Percentiles rank a stretch among this genome's conserved stretches.
Conservation (phyloP, 345 rosid species). For the Triadica sebifera region DNA sequence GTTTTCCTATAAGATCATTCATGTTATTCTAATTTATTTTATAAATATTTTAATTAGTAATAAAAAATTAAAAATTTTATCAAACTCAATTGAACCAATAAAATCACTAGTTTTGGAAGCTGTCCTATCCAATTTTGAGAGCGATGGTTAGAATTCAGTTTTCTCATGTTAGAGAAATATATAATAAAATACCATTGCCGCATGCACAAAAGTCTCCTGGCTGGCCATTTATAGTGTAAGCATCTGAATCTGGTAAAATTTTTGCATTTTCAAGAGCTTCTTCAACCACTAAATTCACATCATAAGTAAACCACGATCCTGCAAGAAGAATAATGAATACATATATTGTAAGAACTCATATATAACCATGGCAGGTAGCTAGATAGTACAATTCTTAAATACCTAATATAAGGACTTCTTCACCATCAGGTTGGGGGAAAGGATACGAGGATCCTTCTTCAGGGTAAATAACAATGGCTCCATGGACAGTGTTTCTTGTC, state of each 20-base stretch:
- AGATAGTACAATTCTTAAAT: neutral
- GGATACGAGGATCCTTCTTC: constrained; percentile 14
- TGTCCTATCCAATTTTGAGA: too few relatives aligned
- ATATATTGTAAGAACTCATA: neutral
- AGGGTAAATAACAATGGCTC: constrained; percentile 43
- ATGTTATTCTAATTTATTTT: too few relatives aligned
- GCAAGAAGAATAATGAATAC: neutral
- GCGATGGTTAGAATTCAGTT: neutral
- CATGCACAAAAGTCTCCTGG: constrained; percentile 40
- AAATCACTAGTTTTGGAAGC: too few relatives aligned
- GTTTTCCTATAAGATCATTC: too few relatives aligned
- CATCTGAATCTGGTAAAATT: constrained; percentile 35
- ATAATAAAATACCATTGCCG: constrained; percentile 12
- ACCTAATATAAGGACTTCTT: constrained; percentile 15
- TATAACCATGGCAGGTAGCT: neutral
- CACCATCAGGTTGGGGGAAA: constrained; percentile 11
- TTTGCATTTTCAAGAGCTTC: constrained; percentile 29
- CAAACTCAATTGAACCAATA: too few relatives aligned
- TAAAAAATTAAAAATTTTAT: too few relatives aligned
- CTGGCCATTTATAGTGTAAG: constrained; percentile 39
- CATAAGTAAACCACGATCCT: constrained; percentile 39
- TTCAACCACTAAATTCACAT: constrained; percentile 26
- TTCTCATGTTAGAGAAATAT: too few relatives aligned
- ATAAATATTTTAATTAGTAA: too few relatives aligned
- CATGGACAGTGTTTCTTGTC: constrained; percentile 82